Evolutionary conservation across 2,329 filamentous ascomycete species (phyloP).

Genomic region (Xylogone sp.): DNA sequence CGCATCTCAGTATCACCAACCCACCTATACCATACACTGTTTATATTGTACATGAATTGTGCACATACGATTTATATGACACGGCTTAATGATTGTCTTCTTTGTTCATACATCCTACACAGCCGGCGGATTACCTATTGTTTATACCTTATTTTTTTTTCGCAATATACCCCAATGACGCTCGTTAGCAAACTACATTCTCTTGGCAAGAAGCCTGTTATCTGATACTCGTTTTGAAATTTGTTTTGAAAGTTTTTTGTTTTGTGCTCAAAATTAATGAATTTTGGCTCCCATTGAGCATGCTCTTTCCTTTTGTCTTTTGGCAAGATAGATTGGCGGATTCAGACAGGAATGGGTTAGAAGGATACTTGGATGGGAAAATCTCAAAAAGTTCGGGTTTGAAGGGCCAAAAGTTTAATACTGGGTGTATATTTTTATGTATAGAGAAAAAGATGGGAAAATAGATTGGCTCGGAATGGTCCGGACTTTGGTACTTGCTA

Average conservation of each 20-base stretch:
- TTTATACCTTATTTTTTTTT: neutral
- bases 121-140: slow-evolving; percentile 13
- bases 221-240: slow-evolving; percentile 7
- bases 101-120: slow-evolving; percentile 9
- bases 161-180: slow-evolving; percentile 11
- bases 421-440: neutral
- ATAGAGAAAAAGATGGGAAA: neutral
- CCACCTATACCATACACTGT: neutral
- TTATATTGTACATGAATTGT: neutral
- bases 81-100: neutral
- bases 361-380: neutral
- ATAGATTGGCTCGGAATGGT: neutral
- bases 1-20: too few species aligned
- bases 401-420: neutral
- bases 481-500: too few species aligned
- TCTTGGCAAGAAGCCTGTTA: slow-evolving; percentile 9
- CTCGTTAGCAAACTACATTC: slow-evolving; percentile 24
- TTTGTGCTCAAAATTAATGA: too few species aligned
- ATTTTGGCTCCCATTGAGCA: too few species aligned
- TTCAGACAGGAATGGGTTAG: neutral
- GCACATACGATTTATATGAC: neutral
- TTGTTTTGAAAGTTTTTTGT: slow-evolving; percentile 3
- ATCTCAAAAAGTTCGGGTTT: too few species aligned
- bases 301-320: too few species aligned
- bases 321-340: too few species aligned